These are phyloP conservation scores for Neoscytalidium dimidiatum DNA, from an alignment of 2,329 filamentous ascomycete species.

Conservation along the genomic window DNA sequence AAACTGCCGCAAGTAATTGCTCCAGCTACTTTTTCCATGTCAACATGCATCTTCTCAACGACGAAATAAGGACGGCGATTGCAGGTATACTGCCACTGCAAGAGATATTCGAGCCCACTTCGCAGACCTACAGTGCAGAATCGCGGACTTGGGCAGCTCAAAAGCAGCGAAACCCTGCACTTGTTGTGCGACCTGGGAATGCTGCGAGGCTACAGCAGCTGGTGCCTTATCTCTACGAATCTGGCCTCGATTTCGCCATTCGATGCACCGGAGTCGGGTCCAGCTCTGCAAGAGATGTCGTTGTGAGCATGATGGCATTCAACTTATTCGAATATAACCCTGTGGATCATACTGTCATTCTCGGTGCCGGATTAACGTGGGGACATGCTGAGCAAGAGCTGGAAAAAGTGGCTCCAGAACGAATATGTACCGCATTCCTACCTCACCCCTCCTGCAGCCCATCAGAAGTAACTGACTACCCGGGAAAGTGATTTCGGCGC, in stretches of 20 bases:
- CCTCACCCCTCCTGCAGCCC: too few species aligned
- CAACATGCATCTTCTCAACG: neutral
- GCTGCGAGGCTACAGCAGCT: slow-evolving; percentile 32
- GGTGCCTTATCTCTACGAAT: slow-evolving; percentile 35
- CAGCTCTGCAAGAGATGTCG: slow-evolving; percentile 39
- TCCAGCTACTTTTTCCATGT: too few species aligned
- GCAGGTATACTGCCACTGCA: slow-evolving; percentile 21
- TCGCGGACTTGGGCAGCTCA: slow-evolving; percentile 36
- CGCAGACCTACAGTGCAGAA: slow-evolving; percentile 25
- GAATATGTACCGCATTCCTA: slow-evolving; percentile 27
- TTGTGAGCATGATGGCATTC: slow-evolving; percentile 42
- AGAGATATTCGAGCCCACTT: slow-evolving; percentile 29
- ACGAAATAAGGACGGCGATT: slow-evolving; percentile 17
- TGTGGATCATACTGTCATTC: slow-evolving; percentile 31
- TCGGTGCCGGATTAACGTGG: slow-evolving; percentile 43
- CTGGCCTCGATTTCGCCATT: slow-evolving; percentile 40
- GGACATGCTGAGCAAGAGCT: slow-evolving; percentile 39
- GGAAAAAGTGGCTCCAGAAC: slow-evolving; percentile 36
- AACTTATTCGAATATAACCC: slow-evolving; percentile 38
- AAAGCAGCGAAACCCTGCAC: slow-evolving; percentile 34
- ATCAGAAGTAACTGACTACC: neutral
- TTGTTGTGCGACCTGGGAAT: slow-evolving; percentile 37
- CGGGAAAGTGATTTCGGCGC: slow-evolving; percentile 33
- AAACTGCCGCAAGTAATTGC: too few species aligned
- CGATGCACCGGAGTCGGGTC: slow-evolving; percentile 40